A percentile compares a stretch with the other conserved stretches of the same genome.
Evolutionary conservation across 2,329 filamentous ascomycete genomes (phyloP).

Genomic region (Diaporthe aspalathi): DNA sequence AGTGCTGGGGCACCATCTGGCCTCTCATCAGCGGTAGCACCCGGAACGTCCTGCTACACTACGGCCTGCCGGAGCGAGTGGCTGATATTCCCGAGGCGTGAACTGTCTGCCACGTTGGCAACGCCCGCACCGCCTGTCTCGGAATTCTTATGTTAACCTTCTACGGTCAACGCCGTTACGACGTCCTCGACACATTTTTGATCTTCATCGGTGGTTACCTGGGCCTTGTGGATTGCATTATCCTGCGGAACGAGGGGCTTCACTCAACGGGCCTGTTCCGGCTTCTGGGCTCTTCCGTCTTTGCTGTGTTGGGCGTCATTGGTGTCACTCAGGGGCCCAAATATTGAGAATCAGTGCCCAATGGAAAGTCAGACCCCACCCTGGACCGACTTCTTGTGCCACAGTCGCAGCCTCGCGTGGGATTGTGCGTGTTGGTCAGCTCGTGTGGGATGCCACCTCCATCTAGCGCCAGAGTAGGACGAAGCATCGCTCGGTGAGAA

Average conservation of each 20-base stretch:
- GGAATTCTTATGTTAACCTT: slow-evolving; percentile 7
- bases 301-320: neutral
- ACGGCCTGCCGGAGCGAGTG: slow-evolving; percentile 6
- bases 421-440: too few relatives aligned
- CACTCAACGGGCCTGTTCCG: neutral
- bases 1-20: slow-evolving; percentile 22
- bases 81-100: slow-evolving; percentile 9
- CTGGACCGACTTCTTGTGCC: too few relatives aligned
- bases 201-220: neutral
- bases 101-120: slow-evolving; percentile 12
- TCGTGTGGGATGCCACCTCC: too few relatives aligned
- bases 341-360: too few relatives aligned
- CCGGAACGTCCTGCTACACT: neutral
- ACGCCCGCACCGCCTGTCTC: slow-evolving; percentile 9
- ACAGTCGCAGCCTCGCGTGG: too few relatives aligned
- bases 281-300: neutral
- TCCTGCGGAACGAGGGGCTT: neutral
- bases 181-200: slow-evolving; percentile 9
- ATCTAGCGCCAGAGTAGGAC: too few relatives aligned
- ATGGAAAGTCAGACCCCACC: too few relatives aligned
- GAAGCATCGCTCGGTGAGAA: too few relatives aligned
- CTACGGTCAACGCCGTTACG: slow-evolving; percentile 2
- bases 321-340: neutral
- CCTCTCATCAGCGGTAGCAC: slow-evolving; percentile 13
- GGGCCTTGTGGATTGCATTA: neutral